Evolutionary conservation across 2,329 filamentous ascomycete species (phyloP).

Genomic region (Conoideocrella luteorostrata): DNA sequence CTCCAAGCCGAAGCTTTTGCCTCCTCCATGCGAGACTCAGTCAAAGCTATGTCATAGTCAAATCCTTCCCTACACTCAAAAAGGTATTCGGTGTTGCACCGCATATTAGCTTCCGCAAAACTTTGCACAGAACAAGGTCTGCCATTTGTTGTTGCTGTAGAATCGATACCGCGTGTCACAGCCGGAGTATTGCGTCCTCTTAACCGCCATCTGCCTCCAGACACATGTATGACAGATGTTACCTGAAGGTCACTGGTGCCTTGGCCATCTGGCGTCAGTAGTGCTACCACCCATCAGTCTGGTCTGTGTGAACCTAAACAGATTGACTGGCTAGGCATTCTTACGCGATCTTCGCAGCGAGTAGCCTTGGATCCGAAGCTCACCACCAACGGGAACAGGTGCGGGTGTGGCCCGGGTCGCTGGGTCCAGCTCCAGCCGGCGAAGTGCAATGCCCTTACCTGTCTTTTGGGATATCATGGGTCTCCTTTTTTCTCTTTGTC

Average conservation of each 20-base stretch:
- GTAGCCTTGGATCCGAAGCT: slow-evolving; percentile 8
- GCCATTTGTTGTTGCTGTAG: too few relatives aligned
- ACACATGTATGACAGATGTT: neutral
- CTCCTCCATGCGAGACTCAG: too few relatives aligned
- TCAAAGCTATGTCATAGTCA: too few relatives aligned
- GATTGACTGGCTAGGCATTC: neutral
- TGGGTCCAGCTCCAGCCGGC: slow-evolving; percentile 2
- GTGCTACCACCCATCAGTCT: slow-evolving; percentile 5
- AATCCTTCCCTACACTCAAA: too few relatives aligned
- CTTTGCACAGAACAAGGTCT: too few relatives aligned
- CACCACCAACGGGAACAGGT: slow-evolving; percentile 3
- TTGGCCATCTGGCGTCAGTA: neutral
- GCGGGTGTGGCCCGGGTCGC: slow-evolving; percentile 3
- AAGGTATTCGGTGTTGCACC: too few relatives aligned
- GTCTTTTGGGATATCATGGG: neutral
- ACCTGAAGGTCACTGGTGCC: slow-evolving; percentile 4
- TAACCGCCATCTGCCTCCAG: too few relatives aligned
- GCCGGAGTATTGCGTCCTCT: too few relatives aligned
- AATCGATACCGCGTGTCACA: too few relatives aligned
- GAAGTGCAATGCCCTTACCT: neutral
- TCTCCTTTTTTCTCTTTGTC: neutral
- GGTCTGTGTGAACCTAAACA: slow-evolving; percentile 5
- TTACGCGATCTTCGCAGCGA: slow-evolving; percentile 8
- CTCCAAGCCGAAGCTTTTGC: too few relatives aligned
- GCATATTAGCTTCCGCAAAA: too few relatives aligned